Base-by-base conservation (phyloP, 176 grass and related monocot species). In the Zoysia pacifica region DNA sequence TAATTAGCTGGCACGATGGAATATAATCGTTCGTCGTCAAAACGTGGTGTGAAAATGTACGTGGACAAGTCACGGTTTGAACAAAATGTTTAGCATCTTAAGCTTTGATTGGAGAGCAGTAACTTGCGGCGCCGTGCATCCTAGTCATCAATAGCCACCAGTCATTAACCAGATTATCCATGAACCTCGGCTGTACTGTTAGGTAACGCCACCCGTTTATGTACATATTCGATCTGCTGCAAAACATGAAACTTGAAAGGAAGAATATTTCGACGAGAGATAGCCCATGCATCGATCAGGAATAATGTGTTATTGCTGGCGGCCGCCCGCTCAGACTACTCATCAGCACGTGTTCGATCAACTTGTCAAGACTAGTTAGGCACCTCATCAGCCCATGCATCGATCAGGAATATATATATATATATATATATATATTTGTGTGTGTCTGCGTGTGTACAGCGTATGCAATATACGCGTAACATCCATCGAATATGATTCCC, bases 291-390 rank as follows among this genome's bases (percentile, higher is more conserved):
- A 28, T 28, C 28, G 28, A 28, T 28, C 28, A 36, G 54, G 74
- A 69, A 86, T 71, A 4, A 6, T 61, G 74, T 18, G n/a, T 46
- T 52, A 64, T 63, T 42, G 47, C 5, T 65, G 58, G 11, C 49
- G 35, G 51, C 12, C 37, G 35, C 54, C n/a, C 1, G 40, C 18
- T 19, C 6, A 58, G 55, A 19, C 55, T 2, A 1, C 7, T 19
- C 55, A 6, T 58, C 55, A 58, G 55, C 55, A 58, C 81, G 81
- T 84, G 69, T 64, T 84, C 47, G 56, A 64, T 88, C 54, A 75
- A 56, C 59, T 75, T 53, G 75, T 84, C 63, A 88, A 78, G 37
- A 64, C 36, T 84, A 69, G 81, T 80, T 88, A 84, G 81, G 86
- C 81, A 84, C n/a, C n/a, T n/a, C n/a, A n/a, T n/a, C n/a, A n/a